Conservation (phyloP, 1,139 yeast genomes). For the Hanseniaspora sp. region DNA sequence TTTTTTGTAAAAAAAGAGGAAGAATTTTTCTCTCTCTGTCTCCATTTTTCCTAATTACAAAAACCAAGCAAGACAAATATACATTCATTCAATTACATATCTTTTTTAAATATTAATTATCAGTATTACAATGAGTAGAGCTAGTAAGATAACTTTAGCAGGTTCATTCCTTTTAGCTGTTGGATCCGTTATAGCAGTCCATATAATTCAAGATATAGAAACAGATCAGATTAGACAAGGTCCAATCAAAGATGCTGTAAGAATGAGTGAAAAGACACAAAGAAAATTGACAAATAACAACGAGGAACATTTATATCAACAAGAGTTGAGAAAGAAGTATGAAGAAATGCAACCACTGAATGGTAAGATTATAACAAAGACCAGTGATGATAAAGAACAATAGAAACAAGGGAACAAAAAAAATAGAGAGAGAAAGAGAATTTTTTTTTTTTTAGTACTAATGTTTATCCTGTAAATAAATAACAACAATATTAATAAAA, state of each 20-base stretch:
- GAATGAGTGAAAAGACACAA: conserved; percentile 40
- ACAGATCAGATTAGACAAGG: conserved; percentile 64
- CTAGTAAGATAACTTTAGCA: conserved; percentile 60
- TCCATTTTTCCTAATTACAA: no score
- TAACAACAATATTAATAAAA: neutral
- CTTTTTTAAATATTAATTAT: no score
- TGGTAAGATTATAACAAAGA: conserved; percentile 33
- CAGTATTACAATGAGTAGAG: conserved; percentile 57
- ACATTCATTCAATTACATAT: no score
- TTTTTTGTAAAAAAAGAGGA: no score
- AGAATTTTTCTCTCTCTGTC: no score
- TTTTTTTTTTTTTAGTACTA: no score
- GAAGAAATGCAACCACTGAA: conserved; percentile 58
- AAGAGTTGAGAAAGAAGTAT: conserved; percentile 50
- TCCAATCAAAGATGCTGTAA: conserved; percentile 64
- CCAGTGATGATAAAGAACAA: neutral
- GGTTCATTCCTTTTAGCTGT: conserved; percentile 46
- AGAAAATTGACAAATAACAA: conserved; percentile 44
- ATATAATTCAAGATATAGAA: conserved; percentile 55
- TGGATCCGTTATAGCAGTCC: conserved; percentile 54
- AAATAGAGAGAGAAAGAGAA: no score
- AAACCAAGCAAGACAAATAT: no score
- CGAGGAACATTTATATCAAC: conserved; percentile 66
- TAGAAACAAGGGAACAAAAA: neutral
- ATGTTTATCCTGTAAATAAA: neutral